Conservation (phyloP, 139 green algal species). For the Ettlia oleoabundans region DNA sequence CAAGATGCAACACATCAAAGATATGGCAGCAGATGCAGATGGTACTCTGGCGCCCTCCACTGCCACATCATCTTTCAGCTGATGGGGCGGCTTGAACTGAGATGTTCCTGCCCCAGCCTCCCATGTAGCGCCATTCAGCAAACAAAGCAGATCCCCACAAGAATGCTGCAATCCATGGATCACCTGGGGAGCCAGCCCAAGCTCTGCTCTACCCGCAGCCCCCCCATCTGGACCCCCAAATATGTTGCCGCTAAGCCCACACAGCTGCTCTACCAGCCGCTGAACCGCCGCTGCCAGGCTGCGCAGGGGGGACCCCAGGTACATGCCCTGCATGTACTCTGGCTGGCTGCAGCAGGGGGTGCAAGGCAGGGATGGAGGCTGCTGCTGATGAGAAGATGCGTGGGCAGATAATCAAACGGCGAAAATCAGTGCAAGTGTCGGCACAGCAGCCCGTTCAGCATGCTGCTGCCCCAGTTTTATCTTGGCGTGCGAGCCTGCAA, state of each 20-base stretch:
- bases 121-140: neutral
- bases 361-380: neutral
- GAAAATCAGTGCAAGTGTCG: too few species aligned
- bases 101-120: neutral
- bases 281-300: slow-evolving; percentile 53
- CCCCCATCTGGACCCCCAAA: slow-evolving; percentile 45
- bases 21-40: too few species aligned
- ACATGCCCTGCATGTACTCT: neutral
- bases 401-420: too few species aligned
- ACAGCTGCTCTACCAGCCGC: slow-evolving; percentile 77
- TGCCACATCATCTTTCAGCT: neutral
- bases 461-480: too few species aligned
- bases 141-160: too few species aligned
- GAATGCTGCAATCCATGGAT: too few species aligned
- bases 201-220: neutral
- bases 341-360: neutral
- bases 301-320: neutral
- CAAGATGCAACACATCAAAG: too few species aligned
- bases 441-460: too few species aligned
- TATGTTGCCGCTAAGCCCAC: slow-evolving; percentile 69
- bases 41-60: too few species aligned
- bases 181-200: slow-evolving; percentile 20
- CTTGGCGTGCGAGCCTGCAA: too few species aligned
- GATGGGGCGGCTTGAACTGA: neutral
- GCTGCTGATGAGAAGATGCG: neutral